phyloP scores from a whole-genome alignment of 176 grass and related monocot species.

The Oryza longistaminata region DNA sequence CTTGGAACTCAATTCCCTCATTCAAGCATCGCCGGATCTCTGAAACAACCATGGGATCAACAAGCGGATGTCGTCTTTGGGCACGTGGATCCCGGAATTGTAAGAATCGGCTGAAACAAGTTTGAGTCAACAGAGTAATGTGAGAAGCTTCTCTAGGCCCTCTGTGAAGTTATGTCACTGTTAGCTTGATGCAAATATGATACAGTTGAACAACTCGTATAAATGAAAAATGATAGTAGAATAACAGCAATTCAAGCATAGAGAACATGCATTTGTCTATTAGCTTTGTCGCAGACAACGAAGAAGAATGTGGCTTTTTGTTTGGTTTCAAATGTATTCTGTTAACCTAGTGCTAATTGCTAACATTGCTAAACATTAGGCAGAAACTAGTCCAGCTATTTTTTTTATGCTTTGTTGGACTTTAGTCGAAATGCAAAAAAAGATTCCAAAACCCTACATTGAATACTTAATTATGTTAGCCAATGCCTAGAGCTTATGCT shows the following conservation, averaged over 20 bases:
- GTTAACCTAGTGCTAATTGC: neutral
- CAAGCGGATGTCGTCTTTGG: slow-evolving; percentile 79
- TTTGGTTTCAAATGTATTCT: neutral
- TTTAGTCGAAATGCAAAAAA: neutral
- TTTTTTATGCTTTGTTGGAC: neutral
- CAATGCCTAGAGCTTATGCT: neutral
- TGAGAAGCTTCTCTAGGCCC: slow-evolving; percentile 47
- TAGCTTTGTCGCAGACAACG: neutral
- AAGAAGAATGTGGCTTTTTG: neutral
- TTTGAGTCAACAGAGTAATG: slow-evolving; percentile 46
- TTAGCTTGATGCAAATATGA: slow-evolving; percentile 19
- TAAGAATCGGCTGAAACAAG: slow-evolving; percentile 86
- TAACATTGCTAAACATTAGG: neutral
- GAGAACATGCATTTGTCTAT: neutral
- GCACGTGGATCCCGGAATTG: slow-evolving; percentile 88
- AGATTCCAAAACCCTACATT: neutral
- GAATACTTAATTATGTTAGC: neutral
- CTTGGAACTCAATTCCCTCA: slow-evolving; percentile 82
- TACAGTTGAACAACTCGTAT: neutral
- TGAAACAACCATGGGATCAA: slow-evolving; percentile 82
- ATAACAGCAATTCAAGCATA: neutral
- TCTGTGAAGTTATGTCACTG: slow-evolving; percentile 40
- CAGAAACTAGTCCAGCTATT: neutral
- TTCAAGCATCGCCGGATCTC: slow-evolving; percentile 75
- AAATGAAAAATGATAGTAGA: slow-evolving; percentile 9